Base-by-base conservation (phyloP, 129 eudicot species). In the Silybum marianum region DNA sequence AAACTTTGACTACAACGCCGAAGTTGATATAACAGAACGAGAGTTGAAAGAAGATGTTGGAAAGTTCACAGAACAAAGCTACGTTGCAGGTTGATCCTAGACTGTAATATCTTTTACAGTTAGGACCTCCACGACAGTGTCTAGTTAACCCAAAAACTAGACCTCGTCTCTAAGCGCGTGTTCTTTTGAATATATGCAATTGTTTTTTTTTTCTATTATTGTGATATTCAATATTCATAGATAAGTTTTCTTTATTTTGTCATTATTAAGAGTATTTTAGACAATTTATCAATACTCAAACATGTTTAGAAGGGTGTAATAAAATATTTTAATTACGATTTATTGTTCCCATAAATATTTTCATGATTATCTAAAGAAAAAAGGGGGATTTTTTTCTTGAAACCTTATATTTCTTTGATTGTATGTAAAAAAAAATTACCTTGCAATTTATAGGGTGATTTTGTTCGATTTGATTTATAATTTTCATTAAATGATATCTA, bases 1-100 rank as follows among this genome's bases (percentile, higher is more conserved):
- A 66, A 42, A 73, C 76, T 87, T 73, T 63, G 85, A 79, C 8
- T 91, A 91, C 71, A 90, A 88, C 34, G 72, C 82, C 1, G 87
- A 86, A 19, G 60, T 32, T 0, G 28, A 32, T 2, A 40, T 72
- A 25, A 23, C 38, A 1, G 73, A 83, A 19, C 22, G 23, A 16
- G 85, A 87, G 83, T 39, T 78, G 63, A 51, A 77, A 11, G 81
- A 84, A 73, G 78, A 80, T 26, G 54, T 60, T 21, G 77, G 82
- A 8, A 86, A 76, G 28, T 54, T 76, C 76, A 62, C 79, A 16
- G 84, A 75, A 28, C 77, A 63, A 81, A 12, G 67, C 40, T 65
- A 85, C 25, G 68, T 83, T 28, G 62, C 40, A 3, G 54, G 69
- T 9, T 77, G 65, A 83, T 58, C 23, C 66, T 58, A n/a, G 7